Evolutionary conservation across 345 rosid genomes (phyloP).

Genomic region (Brassica carinata): DNA sequence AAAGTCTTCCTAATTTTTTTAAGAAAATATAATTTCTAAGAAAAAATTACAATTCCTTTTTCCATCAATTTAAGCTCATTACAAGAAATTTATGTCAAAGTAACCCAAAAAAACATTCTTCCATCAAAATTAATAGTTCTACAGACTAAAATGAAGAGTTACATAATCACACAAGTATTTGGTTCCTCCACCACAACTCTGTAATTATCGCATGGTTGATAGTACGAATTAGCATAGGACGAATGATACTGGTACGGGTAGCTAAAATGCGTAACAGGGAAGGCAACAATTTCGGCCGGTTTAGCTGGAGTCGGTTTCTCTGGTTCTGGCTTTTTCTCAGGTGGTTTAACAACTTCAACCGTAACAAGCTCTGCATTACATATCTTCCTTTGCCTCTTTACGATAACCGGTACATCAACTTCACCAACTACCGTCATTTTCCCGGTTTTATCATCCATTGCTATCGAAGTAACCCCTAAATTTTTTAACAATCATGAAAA

Average conservation of each 20-base stretch:
- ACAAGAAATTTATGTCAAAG: no score
- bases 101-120: no score
- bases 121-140: no score
- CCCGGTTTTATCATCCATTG: constrained; percentile 59
- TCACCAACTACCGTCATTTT: constrained; percentile 61
- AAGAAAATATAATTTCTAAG: no score
- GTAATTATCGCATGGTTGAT: constrained; percentile 6
- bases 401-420: constrained; percentile 48
- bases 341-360: constrained; percentile 45
- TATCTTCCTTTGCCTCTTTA: constrained; percentile 52
- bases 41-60: no score
- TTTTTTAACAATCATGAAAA: background rate
- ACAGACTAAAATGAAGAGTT: no score
- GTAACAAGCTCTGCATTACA: constrained; percentile 51
- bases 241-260: constrained; percentile 7
- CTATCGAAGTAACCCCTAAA: constrained; percentile 50
- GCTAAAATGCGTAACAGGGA: background rate
- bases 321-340: background rate
- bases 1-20: no score
- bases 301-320: constrained; percentile 27
- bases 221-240: constrained; percentile 2
- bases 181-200: constrained; percentile 12
- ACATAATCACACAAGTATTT: constrained; percentile 30
- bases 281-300: no score
- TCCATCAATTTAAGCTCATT: no score